Evolutionary conservation across 2,329 filamentous ascomycete species (phyloP).

Genomic region (Penicillium sp.): DNA sequence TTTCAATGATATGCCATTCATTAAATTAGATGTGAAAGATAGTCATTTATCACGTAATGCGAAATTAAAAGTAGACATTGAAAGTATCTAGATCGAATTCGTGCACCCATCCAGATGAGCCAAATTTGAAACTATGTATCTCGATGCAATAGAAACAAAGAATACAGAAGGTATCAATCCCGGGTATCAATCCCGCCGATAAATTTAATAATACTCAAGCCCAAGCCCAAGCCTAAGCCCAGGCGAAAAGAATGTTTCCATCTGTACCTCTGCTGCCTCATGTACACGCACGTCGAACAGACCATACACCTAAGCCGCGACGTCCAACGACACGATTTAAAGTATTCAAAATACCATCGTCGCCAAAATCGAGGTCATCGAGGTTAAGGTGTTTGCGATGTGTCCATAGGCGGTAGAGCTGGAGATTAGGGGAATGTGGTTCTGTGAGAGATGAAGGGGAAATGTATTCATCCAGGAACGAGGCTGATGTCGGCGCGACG

Average conservation of each 20-base stretch:
- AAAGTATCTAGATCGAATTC: no score
- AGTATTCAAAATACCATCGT: slow-evolving; percentile 48
- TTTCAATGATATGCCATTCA: no score
- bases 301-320: slow-evolving; percentile 51
- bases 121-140: not conserved
- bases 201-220: not conserved
- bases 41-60: not conserved
- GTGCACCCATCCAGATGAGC: not conserved
- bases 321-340: slow-evolving; percentile 47
- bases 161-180: not conserved
- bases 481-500: slow-evolving; percentile 47
- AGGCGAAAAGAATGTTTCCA: not conserved
- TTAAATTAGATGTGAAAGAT: no score
- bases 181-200: not conserved
- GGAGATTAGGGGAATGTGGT: slow-evolving; percentile 22
- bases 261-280: slow-evolving; percentile 3
- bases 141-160: not conserved
- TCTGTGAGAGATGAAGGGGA: slow-evolving; percentile 6
- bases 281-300: slow-evolving; percentile 36
- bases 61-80: not conserved
- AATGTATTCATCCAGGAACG: slow-evolving; percentile 41
- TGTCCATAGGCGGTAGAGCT: slow-evolving; percentile 43
- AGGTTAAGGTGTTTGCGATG: slow-evolving; percentile 50
- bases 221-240: not conserved
- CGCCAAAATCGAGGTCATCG: slow-evolving; percentile 52